Evolutionary conservation across 2,329 filamentous ascomycete genomes (phyloP).

Genomic region (Colletotrichum echinochloae): DNA sequence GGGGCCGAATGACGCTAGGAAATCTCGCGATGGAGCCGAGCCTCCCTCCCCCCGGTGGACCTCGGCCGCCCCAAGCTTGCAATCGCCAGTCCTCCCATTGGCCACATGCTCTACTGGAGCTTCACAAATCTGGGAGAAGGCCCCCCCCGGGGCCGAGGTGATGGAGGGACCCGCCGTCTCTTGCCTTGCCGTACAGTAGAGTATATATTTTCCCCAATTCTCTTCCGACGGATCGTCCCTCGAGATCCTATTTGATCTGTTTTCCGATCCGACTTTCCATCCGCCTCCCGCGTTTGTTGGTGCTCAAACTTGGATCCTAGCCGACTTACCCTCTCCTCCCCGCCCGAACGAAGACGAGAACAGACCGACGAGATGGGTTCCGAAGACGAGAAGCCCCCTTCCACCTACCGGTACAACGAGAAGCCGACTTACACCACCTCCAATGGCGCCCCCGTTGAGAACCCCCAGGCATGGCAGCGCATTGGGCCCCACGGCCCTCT

Average conservation of each 20-base stretch:
- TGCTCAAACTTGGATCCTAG: constrained; percentile 12
- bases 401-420: constrained; percentile 67
- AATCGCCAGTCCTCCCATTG: constrained; percentile 29
- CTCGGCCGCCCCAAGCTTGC: constrained; percentile 36
- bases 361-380: constrained; percentile 53
- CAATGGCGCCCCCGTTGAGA: constrained; percentile 68
- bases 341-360: constrained; percentile 18
- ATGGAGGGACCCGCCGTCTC: constrained; percentile 23
- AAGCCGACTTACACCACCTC: constrained; percentile 70
- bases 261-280: constrained; percentile 28
- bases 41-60: constrained; percentile 32
- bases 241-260: constrained; percentile 16
- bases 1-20: constrained; percentile 12
- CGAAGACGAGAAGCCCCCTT: constrained; percentile 57
- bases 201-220: constrained; percentile 32
- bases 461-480: constrained; percentile 62
- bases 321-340: not conserved
- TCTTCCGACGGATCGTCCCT: constrained; percentile 17
- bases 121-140: constrained; percentile 26
- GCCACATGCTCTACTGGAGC: constrained; percentile 20
- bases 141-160: constrained; percentile 35
- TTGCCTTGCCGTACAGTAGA: constrained; percentile 10
- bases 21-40: constrained; percentile 34
- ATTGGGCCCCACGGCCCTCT: constrained; percentile 68
- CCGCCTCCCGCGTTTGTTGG: constrained; percentile 4